phyloP scores from a whole-genome alignment of 164 flowering plant species.

The Macadamia tetraphylla region DNA sequence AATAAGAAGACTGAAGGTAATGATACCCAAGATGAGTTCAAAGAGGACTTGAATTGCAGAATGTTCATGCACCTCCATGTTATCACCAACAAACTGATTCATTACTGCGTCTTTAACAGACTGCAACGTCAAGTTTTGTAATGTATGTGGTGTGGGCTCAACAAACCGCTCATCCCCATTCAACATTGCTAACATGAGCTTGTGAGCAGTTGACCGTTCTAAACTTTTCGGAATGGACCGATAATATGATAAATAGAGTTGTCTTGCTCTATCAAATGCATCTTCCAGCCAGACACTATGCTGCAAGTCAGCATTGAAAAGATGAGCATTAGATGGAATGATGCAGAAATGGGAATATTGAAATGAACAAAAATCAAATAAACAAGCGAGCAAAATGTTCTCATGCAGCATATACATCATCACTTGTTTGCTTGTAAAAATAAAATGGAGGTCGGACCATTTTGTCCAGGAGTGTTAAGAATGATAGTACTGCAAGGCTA shows the following conservation, averaged over 20 bases:
- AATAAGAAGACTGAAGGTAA: background rate
- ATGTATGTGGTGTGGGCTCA: slow-evolving; percentile 89
- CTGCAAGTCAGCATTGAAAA: slow-evolving; percentile 45
- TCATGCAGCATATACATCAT: background rate
- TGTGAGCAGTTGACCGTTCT: slow-evolving; percentile 97
- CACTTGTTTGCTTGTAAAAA: no score
- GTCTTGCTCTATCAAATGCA: slow-evolving; percentile 96
- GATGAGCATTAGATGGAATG: background rate
- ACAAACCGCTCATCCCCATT: slow-evolving; percentile 98
- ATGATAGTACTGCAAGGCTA: no score
- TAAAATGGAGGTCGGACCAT: no score
- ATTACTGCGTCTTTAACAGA: slow-evolving; percentile 87
- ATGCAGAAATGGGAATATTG: background rate
- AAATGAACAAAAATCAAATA: background rate
- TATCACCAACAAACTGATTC: slow-evolving; percentile 80
- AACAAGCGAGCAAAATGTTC: background rate
- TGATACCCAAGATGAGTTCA: background rate
- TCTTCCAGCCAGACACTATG: slow-evolving; percentile 98
- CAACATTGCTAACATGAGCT: slow-evolving; percentile 91
- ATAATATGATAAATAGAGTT: slow-evolving; percentile 83
- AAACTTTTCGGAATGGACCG: slow-evolving; percentile 97
- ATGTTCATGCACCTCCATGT: slow-evolving; percentile 79
- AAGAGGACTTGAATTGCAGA: slow-evolving; percentile 3
- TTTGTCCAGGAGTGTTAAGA: no score
- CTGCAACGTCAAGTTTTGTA: slow-evolving; percentile 63